Evolutionary conservation across 2,329 filamentous ascomycete genomes (phyloP).

Genomic region (Aspergillus brunneoviolaceus): DNA sequence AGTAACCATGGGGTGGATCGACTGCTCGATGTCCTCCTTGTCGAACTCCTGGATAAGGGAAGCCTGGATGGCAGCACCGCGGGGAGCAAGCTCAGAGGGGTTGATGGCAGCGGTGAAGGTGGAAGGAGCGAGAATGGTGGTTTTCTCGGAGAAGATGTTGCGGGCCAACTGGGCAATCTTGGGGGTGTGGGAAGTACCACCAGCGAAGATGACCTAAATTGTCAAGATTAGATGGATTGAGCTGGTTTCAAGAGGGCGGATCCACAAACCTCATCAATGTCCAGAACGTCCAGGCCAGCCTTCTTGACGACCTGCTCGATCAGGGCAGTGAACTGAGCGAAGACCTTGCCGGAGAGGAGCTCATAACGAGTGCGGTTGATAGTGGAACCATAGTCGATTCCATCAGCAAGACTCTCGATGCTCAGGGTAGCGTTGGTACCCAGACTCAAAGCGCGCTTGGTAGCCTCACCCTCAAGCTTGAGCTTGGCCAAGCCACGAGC

Average conservation of each 20-base stretch:
- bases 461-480: slow-evolving; percentile 83
- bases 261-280: slow-evolving; percentile 70
- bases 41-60: slow-evolving; percentile 95
- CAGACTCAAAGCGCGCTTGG: slow-evolving; percentile 88
- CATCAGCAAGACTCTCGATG: slow-evolving; percentile 85
- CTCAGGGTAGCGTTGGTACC: slow-evolving; percentile 87
- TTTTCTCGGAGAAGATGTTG: slow-evolving; percentile 76
- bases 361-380: slow-evolving; percentile 95
- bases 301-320: slow-evolving; percentile 86
- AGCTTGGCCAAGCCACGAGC: slow-evolving; percentile 84
- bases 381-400: slow-evolving; percentile 85
- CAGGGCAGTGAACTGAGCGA: slow-evolving; percentile 82
- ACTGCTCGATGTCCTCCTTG: slow-evolving; percentile 88
- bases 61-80: slow-evolving; percentile 93
- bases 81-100: slow-evolving; percentile 83
- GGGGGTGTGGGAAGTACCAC: slow-evolving; percentile 89
- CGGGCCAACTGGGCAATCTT: slow-evolving; percentile 82
- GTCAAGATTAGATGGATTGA: neutral
- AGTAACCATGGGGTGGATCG: slow-evolving; percentile 90
- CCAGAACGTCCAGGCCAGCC: slow-evolving; percentile 85
- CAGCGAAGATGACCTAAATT: slow-evolving; percentile 73
- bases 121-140: slow-evolving; percentile 76
- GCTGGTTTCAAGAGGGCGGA: neutral
- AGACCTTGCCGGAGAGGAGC: slow-evolving; percentile 80
- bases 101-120: slow-evolving; percentile 79